Evolutionary conservation across 2,329 filamentous ascomycete species (phyloP).

Genomic region (Alternaria hordeiaustralica): DNA sequence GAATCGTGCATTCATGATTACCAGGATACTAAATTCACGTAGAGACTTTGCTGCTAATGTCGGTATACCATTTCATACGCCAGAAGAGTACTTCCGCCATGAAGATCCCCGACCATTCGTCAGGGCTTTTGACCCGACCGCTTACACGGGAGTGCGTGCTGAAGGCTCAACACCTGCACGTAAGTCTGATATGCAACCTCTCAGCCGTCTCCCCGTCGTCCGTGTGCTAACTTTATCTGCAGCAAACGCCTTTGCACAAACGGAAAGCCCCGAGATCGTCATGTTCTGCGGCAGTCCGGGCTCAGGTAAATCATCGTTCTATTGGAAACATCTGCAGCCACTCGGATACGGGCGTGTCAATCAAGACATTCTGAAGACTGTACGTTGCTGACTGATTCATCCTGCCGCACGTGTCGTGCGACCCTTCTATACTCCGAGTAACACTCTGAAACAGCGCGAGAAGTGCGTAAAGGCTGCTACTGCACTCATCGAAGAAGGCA

Average conservation of each 20-base stretch:
- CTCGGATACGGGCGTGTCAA: conserved; percentile 86
- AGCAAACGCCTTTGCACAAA: conserved; percentile 60
- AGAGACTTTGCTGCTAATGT: conserved; percentile 83
- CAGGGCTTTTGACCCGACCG: conserved; percentile 73
- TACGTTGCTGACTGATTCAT: conserved; percentile 44
- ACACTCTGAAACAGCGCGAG: conserved; percentile 57
- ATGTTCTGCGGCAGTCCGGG: conserved; percentile 89
- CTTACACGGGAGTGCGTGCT: conserved; percentile 34
- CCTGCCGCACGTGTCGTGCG: conserved; percentile 32
- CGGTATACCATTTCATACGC: conserved; percentile 80
- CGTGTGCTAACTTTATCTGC: conserved; percentile 25
- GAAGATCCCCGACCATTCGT: conserved; percentile 69
- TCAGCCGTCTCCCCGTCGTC: conserved; percentile 10
- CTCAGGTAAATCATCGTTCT: conserved; percentile 91
- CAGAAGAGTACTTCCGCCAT: conserved; percentile 88
- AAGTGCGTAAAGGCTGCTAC: conserved; percentile 74
- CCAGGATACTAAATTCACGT: conserved; percentile 19
- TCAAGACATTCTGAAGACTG: conserved; percentile 83
- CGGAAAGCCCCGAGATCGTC: conserved; percentile 74
- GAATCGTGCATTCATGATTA: conserved; percentile 7
- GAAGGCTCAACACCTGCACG: conserved; percentile 38
- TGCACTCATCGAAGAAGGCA: conserved; percentile 67
- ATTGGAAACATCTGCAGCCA: conserved; percentile 76
- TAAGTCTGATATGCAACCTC: conserved; percentile 36
- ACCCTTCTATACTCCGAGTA: conserved; percentile 38